These are phyloP conservation scores for Collybia sp. DNA, from an alignment of 768 basidiomycete species.

Conservation along the genomic window DNA sequence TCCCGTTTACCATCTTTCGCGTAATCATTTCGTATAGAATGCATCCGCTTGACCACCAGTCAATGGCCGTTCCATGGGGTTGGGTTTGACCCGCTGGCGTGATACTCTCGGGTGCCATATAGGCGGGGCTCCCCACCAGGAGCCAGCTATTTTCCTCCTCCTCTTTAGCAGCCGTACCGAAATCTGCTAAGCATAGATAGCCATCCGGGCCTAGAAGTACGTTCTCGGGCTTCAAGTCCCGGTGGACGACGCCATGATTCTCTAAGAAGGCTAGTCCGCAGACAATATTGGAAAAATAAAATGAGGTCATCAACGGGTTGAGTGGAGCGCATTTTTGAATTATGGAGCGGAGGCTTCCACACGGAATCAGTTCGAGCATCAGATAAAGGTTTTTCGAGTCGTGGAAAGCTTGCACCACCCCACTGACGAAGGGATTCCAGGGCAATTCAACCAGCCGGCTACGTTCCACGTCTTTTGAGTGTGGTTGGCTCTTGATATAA, in stretches of 20 bases:
- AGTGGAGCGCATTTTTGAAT: conserved; percentile 28
- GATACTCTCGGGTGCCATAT: conserved; percentile 46
- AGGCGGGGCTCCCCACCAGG: conserved; percentile 38
- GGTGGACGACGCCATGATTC: conserved; percentile 37
- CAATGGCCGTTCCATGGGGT: conserved; percentile 26
- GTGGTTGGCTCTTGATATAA: conserved; percentile 15
- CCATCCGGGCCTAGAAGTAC: conserved; percentile 52
- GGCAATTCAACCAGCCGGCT: conserved; percentile 31
- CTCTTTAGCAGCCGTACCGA: conserved; percentile 33
- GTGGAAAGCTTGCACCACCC: conserved; percentile 38
- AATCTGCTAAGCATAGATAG: conserved; percentile 49
- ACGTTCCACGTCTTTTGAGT: conserved; percentile 36
- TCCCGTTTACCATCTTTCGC: conserved; percentile 24
- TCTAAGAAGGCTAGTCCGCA: conserved; percentile 46
- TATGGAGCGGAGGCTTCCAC: conserved; percentile 34
- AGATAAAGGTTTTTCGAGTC: conserved; percentile 47
- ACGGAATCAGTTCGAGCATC: conserved; percentile 44
- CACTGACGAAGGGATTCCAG: conserved; percentile 52
- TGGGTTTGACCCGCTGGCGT: conserved; percentile 8
- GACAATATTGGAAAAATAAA: conserved; percentile 54
- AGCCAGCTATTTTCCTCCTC: conserved; percentile 22
- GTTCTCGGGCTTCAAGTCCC: conserved; percentile 57
- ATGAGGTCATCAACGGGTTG: conserved; percentile 27
- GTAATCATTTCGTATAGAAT: conserved; percentile 51
- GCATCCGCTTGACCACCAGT: conserved; percentile 54